These are phyloP conservation scores for Coemansia sp. DNA, from an alignment of 192 early-diverging fungal genomes.

Conservation along the genomic window DNA sequence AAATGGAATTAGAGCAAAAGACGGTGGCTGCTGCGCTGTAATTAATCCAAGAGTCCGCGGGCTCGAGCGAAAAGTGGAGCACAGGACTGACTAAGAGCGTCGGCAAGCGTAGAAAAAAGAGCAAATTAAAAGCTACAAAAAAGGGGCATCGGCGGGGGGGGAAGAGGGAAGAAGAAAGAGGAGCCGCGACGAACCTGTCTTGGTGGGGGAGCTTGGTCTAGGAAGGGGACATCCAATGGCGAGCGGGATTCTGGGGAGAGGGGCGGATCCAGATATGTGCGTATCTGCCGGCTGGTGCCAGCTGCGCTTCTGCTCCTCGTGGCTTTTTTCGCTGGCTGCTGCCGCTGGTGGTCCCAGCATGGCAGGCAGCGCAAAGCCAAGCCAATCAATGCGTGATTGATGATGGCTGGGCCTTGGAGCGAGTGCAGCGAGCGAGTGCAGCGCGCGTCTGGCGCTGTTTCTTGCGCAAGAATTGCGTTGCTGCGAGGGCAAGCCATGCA, in stretches of 20 bases:
- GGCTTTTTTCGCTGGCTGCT: neutral
- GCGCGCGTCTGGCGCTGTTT: too few relatives aligned
- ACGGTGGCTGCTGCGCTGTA: constrained; percentile 43
- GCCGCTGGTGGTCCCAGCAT: too few relatives aligned
- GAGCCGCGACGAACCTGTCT: neutral
- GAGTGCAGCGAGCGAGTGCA: too few relatives aligned
- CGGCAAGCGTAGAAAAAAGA: constrained; percentile 11
- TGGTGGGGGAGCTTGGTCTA: neutral
- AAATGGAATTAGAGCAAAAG: neutral
- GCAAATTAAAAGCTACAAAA: constrained; percentile 9
- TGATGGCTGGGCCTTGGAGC: neutral
- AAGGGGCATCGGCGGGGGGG: neutral
- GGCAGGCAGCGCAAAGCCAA: neutral
- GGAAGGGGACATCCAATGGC: neutral
- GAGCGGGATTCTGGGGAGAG: constrained; percentile 8
- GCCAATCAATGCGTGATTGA: constrained; percentile 6
- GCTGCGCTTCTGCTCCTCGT: constrained; percentile 9
- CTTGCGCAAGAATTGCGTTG: too few relatives aligned
- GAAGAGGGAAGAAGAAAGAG: constrained; percentile 5
- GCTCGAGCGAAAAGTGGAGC: neutral
- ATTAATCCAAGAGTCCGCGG: constrained; percentile 25
- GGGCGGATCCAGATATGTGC: constrained; percentile 7
- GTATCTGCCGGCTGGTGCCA: constrained; percentile 1
- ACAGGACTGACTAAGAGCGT: neutral
- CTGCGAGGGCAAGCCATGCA: neutral